phyloP scores from a whole-genome alignment of 106 monocot genomes.

The Vanilla planifolia region DNA sequence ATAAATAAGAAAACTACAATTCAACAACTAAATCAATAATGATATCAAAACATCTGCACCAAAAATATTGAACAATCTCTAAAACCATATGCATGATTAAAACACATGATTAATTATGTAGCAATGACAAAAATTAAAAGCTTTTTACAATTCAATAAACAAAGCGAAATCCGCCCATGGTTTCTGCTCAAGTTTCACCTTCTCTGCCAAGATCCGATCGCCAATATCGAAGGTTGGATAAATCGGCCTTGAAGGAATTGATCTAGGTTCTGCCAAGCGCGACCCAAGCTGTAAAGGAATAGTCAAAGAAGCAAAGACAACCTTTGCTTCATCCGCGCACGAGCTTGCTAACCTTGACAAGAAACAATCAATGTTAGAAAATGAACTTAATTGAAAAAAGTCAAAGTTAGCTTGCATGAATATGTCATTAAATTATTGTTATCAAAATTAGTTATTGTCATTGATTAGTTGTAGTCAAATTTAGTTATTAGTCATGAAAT shows the following conservation, averaged over 20 bases:
- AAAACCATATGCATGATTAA: background rate
- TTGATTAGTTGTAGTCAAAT: too few species aligned
- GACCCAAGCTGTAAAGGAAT: constrained; percentile 54
- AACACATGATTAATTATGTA: background rate
- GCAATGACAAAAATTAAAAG: too few species aligned
- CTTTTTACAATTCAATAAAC: background rate
- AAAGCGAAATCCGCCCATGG: background rate
- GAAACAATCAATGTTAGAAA: constrained; percentile 22
- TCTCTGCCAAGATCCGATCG: constrained; percentile 70
- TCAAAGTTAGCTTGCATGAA: too few species aligned
- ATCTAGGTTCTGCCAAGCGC: constrained; percentile 55
- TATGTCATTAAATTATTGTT: too few species aligned
- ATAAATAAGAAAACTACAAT: constrained; percentile 84
- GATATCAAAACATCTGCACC: background rate
- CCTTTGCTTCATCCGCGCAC: constrained; percentile 60
- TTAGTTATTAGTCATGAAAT: too few species aligned
- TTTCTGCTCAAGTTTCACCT: constrained; percentile 29
- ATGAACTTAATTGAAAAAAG: too few species aligned
- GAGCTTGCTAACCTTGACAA: constrained; percentile 42
- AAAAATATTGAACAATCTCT: background rate
- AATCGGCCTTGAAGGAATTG: constrained; percentile 63
- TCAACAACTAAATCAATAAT: constrained; percentile 1
- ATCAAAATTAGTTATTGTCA: too few species aligned
- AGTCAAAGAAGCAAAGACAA: constrained; percentile 53
- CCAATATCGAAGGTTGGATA: constrained; percentile 74